Evolutionary conservation across 257 asterid species (phyloP).

Genomic region (Solanum corneliomulleri): DNA sequence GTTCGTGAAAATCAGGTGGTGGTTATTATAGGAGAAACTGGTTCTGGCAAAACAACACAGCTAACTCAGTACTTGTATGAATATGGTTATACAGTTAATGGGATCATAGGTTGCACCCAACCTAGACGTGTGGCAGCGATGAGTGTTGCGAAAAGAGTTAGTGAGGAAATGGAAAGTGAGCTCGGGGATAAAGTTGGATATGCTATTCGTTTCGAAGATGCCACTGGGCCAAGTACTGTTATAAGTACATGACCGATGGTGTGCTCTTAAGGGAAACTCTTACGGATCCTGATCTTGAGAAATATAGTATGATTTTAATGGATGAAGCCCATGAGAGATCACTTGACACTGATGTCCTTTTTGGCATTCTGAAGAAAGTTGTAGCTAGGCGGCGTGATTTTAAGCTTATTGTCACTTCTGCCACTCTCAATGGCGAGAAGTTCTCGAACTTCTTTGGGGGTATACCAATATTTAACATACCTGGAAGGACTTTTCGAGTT

Average conservation of each 20-base stretch:
- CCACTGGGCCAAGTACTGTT: conserved; percentile 75
- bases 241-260: conserved; percentile 99
- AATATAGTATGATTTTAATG: conserved; percentile 85
- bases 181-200: conserved; percentile 88
- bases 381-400: conserved; percentile 90
- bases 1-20: conserved; percentile 88
- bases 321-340: conserved; percentile 98
- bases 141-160: conserved; percentile 97
- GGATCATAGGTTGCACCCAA: conserved; percentile 87
- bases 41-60: conserved; percentile 97
- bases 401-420: conserved; percentile 91
- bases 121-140: conserved; percentile 99
- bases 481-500: conserved; percentile 91
- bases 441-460: conserved; percentile 87
- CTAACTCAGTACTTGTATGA: conserved; percentile 87
- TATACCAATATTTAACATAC: conserved; percentile 86
- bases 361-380: conserved; percentile 89
- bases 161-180: conserved; percentile 94
- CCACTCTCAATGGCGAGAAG: conserved; percentile 80
- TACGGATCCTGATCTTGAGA: conserved; percentile 86
- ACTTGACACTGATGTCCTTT: conserved; percentile 72
- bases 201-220: conserved; percentile 93
- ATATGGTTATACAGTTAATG: conserved; percentile 59
- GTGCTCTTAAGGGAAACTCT: conserved; percentile 88
- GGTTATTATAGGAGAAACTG: conserved; percentile 93